Evolutionary conservation across 257 asterid species (phyloP).

Genomic region (Jaltomata sinuosa): DNA sequence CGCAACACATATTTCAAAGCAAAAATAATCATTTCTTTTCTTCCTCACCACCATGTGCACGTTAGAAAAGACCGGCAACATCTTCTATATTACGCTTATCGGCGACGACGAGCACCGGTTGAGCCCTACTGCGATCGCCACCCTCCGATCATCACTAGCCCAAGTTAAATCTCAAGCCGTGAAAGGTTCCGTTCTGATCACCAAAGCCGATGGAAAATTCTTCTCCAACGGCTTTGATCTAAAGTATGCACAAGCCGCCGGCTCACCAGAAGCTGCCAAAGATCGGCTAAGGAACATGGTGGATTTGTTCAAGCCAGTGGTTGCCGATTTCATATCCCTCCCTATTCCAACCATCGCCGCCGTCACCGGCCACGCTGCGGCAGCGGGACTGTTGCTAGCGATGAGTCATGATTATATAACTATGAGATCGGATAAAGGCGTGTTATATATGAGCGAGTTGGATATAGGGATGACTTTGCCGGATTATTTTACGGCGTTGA

Average conservation of each 20-base stretch:
- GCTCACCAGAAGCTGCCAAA: conserved; percentile 34
- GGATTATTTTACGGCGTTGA: conserved; percentile 56
- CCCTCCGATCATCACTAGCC: conserved; percentile 49
- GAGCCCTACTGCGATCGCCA: conserved; percentile 45
- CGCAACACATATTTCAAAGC: not conserved
- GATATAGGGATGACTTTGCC: conserved; percentile 79
- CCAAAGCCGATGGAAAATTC: conserved; percentile 61
- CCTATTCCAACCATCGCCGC: conserved; percentile 84
- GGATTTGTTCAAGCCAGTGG: conserved; percentile 46
- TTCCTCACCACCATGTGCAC: conserved; percentile 43
- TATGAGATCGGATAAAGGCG: conserved; percentile 54
- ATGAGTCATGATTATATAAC: conserved; percentile 58
- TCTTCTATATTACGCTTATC: conserved; percentile 54
- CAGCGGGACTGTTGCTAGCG: conserved; percentile 68
- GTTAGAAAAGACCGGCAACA: conserved; percentile 53
- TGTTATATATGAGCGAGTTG: conserved; percentile 81
- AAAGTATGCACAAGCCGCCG: conserved; percentile 59
- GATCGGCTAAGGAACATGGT: conserved; percentile 50
- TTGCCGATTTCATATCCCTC: conserved; percentile 50
- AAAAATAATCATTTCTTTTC: not conserved
- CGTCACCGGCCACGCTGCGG: conserved; percentile 83
- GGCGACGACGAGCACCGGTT: conserved; percentile 70
- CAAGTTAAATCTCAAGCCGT: conserved; percentile 52
- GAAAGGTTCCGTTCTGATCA: conserved; percentile 60
- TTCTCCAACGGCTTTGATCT: conserved; percentile 92